Conservation (phyloP, 164 flowering plant species). For the Nymphaea colorata region DNA sequence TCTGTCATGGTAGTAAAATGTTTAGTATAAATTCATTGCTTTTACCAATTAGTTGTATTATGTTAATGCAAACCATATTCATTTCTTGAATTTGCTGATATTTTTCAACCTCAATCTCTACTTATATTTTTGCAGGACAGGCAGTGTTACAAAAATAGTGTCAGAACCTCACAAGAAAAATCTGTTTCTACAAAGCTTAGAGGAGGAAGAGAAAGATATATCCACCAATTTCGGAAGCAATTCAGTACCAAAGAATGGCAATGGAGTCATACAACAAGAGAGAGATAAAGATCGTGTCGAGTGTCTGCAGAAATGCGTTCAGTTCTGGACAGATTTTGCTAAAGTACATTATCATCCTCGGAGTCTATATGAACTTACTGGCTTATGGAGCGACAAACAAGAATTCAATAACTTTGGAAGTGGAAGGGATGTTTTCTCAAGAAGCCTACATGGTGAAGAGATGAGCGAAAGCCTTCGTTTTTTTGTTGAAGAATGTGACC, state of each 20-base stretch:
- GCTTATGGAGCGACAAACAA: slow-evolving; percentile 43
- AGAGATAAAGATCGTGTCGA: slow-evolving; percentile 59
- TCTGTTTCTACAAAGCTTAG: slow-evolving; percentile 70
- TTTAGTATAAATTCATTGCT: too few species aligned
- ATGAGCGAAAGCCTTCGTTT: slow-evolving; percentile 75
- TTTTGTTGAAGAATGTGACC: slow-evolving; percentile 93
- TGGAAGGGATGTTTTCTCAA: slow-evolving; percentile 62
- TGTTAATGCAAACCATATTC: too few species aligned
- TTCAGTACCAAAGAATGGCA: slow-evolving; percentile 11
- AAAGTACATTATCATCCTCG: slow-evolving; percentile 92
- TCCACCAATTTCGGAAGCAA: slow-evolving; percentile 2
- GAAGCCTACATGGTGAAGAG: slow-evolving; percentile 53
- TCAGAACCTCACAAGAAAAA: slow-evolving; percentile 64
- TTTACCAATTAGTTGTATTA: too few species aligned
- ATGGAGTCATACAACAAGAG: slow-evolving; percentile 12
- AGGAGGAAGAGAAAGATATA: slow-evolving; percentile 39
- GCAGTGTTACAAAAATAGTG: slow-evolving; percentile 42
- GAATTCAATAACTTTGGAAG: slow-evolving; percentile 66
- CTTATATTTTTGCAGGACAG: slow-evolving; percentile 37
- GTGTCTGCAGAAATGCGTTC: slow-evolving; percentile 47
- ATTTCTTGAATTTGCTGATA: not conserved
- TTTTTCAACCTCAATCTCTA: not conserved
- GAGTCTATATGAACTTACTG: slow-evolving; percentile 67
- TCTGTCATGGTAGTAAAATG: too few species aligned
- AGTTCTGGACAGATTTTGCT: slow-evolving; percentile 90